Conservation (phyloP, 768 basidiomycete genomes). For the Leccinellum luteum region DNA sequence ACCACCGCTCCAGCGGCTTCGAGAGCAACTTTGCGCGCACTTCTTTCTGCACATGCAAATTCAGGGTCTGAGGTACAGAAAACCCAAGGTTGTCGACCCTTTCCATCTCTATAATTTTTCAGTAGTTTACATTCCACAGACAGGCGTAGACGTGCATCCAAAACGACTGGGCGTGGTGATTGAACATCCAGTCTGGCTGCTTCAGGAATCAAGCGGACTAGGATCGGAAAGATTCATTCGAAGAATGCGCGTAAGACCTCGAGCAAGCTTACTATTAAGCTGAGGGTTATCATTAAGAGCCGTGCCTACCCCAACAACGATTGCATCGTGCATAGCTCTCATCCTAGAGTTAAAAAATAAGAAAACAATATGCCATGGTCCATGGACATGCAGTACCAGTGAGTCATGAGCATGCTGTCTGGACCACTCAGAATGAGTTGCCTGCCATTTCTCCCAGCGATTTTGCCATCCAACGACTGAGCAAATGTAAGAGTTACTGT, state of each 20-base stretch:
- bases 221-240: not conserved
- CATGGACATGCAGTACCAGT: constrained; percentile 54
- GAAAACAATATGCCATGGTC: not conserved
- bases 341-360: constrained; percentile 51
- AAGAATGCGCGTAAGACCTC: not conserved
- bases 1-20: constrained; percentile 67
- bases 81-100: constrained; percentile 72
- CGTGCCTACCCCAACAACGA: constrained; percentile 88
- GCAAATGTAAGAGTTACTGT: constrained; percentile 82
- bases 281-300: constrained; percentile 91
- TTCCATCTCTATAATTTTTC: constrained; percentile 54
- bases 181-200: constrained; percentile 33
- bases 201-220: constrained; percentile 57
- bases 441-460: constrained; percentile 68
- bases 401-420: constrained; percentile 92
- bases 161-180: constrained; percentile 79
- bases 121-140: constrained; percentile 67
- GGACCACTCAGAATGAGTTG: constrained; percentile 82
- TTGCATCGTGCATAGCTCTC: constrained; percentile 89
- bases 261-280: constrained; percentile 70
- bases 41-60: constrained; percentile 13
- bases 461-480: constrained; percentile 84
- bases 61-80: constrained; percentile 40
- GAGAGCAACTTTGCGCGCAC: constrained; percentile 43
- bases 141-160: constrained; percentile 75